A percentile compares a stretch with the other conserved stretches of the same genome.
These are phyloP conservation scores for Ephemerocybe angulata DNA, from an alignment of 768 basidiomycete species.

Conservation along the genomic window DNA sequence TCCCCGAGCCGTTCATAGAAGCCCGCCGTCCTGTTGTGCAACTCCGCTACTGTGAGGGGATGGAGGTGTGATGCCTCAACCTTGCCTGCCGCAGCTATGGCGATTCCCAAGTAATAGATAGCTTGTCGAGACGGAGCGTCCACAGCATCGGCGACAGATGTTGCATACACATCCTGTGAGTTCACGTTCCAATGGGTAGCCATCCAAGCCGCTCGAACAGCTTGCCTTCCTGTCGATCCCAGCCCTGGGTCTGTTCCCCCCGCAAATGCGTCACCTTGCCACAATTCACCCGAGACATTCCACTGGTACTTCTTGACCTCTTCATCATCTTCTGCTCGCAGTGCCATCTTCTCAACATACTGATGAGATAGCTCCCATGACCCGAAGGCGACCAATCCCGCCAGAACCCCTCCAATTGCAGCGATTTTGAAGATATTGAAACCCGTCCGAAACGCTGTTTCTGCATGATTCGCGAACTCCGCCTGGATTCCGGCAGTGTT, in stretches of 20 bases:
- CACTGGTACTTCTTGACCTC: slow-evolving; percentile 63
- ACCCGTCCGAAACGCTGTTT: slow-evolving; percentile 41
- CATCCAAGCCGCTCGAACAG: slow-evolving; percentile 70
- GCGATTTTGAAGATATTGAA: slow-evolving; percentile 51
- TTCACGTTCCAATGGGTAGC: slow-evolving; percentile 62
- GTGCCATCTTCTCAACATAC: slow-evolving; percentile 59
- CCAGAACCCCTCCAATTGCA: slow-evolving; percentile 38
- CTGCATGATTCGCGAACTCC: slow-evolving; percentile 27
- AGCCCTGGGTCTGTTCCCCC: slow-evolving; percentile 76
- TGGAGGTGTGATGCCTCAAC: slow-evolving; percentile 30
- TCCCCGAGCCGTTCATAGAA: slow-evolving; percentile 61
- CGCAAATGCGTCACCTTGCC: slow-evolving; percentile 48
- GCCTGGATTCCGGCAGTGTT: slow-evolving; percentile 17
- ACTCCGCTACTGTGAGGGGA: slow-evolving; percentile 48
- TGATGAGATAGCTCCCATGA: slow-evolving; percentile 57
- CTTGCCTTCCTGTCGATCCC: slow-evolving; percentile 57
- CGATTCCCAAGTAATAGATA: not conserved
- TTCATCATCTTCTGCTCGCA: slow-evolving; percentile 45
- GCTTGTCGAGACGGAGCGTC: slow-evolving; percentile 10
- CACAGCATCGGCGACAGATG: slow-evolving; percentile 50
- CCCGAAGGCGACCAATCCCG: slow-evolving; percentile 42
- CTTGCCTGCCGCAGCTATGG: not conserved
- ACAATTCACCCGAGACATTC: slow-evolving; percentile 58
- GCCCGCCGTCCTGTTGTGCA: slow-evolving; percentile 52
- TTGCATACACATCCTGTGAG: slow-evolving; percentile 10